These are phyloP conservation scores for Viola odorata DNA, from an alignment of 345 rosid species.

Conservation along the genomic window DNA sequence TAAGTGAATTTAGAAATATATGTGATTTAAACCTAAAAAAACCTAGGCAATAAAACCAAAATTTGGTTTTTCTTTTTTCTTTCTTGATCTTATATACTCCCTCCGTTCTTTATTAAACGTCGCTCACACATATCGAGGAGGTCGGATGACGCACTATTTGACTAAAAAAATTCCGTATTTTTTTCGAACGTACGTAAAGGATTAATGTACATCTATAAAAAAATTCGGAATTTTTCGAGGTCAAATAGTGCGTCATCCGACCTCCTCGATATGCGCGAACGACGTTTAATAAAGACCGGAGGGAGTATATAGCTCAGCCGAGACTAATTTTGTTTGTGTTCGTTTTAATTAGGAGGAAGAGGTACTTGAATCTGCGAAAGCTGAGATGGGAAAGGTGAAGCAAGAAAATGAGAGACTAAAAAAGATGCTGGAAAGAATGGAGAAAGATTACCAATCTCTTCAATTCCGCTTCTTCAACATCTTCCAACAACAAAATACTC, in stretches of 20 bases:
- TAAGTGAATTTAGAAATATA: not conserved
- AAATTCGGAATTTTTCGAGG: too few relatives aligned
- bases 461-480: conserved; percentile 55
- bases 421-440: conserved; percentile 44
- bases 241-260: too few relatives aligned
- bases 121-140: too few relatives aligned
- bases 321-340: not conserved
- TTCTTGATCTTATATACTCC: not conserved
- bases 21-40: not conserved
- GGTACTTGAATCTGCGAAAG: conserved; percentile 55
- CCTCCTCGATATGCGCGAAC: not conserved
- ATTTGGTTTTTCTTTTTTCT: not conserved
- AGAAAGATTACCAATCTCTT: conserved; percentile 62
- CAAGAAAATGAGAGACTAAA: conserved; percentile 68
- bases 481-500: conserved; percentile 32
- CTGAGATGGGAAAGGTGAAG: conserved; percentile 65
- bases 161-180: too few relatives aligned
- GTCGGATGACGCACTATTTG: too few relatives aligned
- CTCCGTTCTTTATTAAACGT: not conserved
- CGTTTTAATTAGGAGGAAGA: conserved; percentile 20
- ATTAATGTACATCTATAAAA: too few relatives aligned
- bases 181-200: too few relatives aligned
- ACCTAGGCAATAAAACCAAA: not conserved
- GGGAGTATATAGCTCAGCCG: not conserved
- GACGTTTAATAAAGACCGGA: not conserved